phyloP scores from a whole-genome alignment of 2,329 filamentous ascomycete species.

The Aureobasidium sp. region DNA sequence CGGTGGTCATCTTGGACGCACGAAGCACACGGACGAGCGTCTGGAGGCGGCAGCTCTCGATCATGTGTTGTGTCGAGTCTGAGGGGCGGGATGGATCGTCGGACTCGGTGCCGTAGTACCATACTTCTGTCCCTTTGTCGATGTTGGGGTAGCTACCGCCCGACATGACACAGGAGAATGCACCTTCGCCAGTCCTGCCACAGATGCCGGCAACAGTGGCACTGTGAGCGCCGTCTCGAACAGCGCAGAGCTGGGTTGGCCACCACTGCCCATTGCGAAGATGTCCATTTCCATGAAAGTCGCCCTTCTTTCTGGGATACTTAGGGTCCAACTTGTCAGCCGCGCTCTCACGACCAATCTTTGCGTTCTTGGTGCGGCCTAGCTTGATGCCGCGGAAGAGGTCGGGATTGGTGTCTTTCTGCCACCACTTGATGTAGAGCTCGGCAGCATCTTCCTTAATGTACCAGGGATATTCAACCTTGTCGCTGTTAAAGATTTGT shows the following conservation, averaged over 20 bases:
- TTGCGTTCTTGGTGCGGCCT: slow-evolving; percentile 18
- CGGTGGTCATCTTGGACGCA: slow-evolving; percentile 31
- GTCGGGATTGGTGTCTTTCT: slow-evolving; percentile 36
- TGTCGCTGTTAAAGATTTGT: slow-evolving; percentile 31
- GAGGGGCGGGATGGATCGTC: slow-evolving; percentile 26
- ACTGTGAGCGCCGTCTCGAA: slow-evolving; percentile 51
- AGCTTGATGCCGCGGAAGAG: slow-evolving; percentile 39
- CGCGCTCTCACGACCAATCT: slow-evolving; percentile 9
- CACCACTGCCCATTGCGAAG: slow-evolving; percentile 48
- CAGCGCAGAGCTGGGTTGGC: slow-evolving; percentile 44
- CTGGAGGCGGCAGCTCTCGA: slow-evolving; percentile 33
- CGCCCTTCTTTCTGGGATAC: slow-evolving; percentile 23
- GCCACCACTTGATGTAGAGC: slow-evolving; percentile 41
- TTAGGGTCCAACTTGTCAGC: slow-evolving; percentile 21
- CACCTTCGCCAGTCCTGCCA: slow-evolving; percentile 40
- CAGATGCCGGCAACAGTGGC: slow-evolving; percentile 44
- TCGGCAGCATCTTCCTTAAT: slow-evolving; percentile 41
- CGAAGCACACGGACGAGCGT: slow-evolving; percentile 46
- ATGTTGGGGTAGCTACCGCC: slow-evolving; percentile 41
- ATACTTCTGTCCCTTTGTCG: slow-evolving; percentile 44
- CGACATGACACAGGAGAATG: slow-evolving; percentile 50
- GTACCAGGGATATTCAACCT: slow-evolving; percentile 38
- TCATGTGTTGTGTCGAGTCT: slow-evolving; percentile 37
- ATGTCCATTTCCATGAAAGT: slow-evolving; percentile 34
- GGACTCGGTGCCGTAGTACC: slow-evolving; percentile 47